A percentile compares a stretch with the other conserved stretches of the same genome.
phyloP scores from a whole-genome alignment of 495 filamentous ascomycete genomes.

The Trichocladium uniseriatum region DNA sequence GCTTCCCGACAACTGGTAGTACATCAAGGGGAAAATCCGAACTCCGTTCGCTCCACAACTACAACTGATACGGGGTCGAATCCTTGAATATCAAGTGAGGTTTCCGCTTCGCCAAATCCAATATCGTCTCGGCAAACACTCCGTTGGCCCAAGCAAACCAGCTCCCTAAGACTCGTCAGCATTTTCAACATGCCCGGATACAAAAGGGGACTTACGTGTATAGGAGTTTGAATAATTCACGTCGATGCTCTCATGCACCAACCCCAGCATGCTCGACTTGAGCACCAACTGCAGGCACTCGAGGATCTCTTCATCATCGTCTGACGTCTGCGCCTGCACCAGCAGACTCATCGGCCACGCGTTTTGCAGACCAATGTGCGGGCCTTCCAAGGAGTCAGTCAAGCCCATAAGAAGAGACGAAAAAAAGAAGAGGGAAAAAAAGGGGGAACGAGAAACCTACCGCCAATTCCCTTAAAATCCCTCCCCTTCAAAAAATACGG shows the following conservation, averaged over 20 bases:
- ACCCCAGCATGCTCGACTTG: slow-evolving; percentile 59
- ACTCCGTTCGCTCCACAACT: too few relatives aligned
- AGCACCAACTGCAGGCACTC: slow-evolving; percentile 63
- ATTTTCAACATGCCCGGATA: neutral
- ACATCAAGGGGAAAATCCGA: too few relatives aligned
- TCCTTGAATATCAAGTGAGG: slow-evolving; percentile 80
- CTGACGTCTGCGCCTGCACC: slow-evolving; percentile 81
- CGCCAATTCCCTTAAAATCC: slow-evolving; percentile 84
- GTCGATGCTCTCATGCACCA: slow-evolving; percentile 89
- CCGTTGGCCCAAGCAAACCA: slow-evolving; percentile 99
- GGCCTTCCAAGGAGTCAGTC: slow-evolving; percentile 25
- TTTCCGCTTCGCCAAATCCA: slow-evolving; percentile 78
- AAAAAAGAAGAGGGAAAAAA: neutral
- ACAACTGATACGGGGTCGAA: slow-evolving; percentile 36
- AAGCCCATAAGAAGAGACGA: neutral
- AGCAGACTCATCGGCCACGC: slow-evolving; percentile 98
- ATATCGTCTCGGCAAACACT: slow-evolving; percentile 86
- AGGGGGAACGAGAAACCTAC: slow-evolving; percentile 28
- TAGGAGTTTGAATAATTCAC: slow-evolving; percentile 66
- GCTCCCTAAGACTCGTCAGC: slow-evolving; percentile 46
- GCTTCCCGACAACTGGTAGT: too few relatives aligned
- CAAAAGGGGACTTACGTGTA: slow-evolving; percentile 49
- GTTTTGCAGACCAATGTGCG: slow-evolving; percentile 69
- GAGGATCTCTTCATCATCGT: slow-evolving; percentile 75
- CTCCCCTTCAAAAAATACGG: slow-evolving; percentile 78